Evolutionary conservation across 1,284 basidiomycete genomes (phyloP).

Genomic region (Xerocomus nothofagi): DNA sequence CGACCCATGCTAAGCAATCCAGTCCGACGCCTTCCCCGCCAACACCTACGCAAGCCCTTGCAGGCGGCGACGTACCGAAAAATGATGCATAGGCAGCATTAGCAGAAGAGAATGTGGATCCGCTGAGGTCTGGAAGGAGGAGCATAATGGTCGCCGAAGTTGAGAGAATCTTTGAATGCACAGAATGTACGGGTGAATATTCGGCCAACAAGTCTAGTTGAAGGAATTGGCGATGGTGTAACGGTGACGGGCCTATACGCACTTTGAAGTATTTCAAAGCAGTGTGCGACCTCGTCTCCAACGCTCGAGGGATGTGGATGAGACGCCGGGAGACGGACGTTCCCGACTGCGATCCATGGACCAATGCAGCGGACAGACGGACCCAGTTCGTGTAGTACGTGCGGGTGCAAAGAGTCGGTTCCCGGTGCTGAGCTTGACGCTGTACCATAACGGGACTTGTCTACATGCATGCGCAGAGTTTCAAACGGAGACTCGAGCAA

Average conservation of each 20-base stretch:
- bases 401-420: neutral
- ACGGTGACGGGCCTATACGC: conserved; percentile 5
- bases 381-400: conserved; percentile 8
- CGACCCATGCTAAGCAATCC: conserved; percentile 69
- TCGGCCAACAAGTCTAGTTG: conserved; percentile 15
- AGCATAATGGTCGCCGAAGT: conserved; percentile 82
- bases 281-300: conserved; percentile 62
- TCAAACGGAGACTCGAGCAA: conserved; percentile 49
- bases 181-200: neutral
- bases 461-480: conserved; percentile 12
- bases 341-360: conserved; percentile 59
- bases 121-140: conserved; percentile 79
- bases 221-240: conserved; percentile 4
- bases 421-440: neutral
- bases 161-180: conserved; percentile 41
- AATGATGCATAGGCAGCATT: conserved; percentile 79
- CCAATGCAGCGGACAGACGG: conserved; percentile 32
- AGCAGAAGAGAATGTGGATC: conserved; percentile 60
- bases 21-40: conserved; percentile 58
- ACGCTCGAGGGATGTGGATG: conserved; percentile 45
- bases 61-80: conserved; percentile 91
- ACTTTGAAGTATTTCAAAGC: conserved; percentile 64
- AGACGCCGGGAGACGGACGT: conserved; percentile 42
- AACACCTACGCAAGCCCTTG: conserved; percentile 88
- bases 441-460: conserved; percentile 8